Base-by-base conservation (phyloP, 2,329 filamentous ascomycete species). In the Pestalotiopsis fici region DNA sequence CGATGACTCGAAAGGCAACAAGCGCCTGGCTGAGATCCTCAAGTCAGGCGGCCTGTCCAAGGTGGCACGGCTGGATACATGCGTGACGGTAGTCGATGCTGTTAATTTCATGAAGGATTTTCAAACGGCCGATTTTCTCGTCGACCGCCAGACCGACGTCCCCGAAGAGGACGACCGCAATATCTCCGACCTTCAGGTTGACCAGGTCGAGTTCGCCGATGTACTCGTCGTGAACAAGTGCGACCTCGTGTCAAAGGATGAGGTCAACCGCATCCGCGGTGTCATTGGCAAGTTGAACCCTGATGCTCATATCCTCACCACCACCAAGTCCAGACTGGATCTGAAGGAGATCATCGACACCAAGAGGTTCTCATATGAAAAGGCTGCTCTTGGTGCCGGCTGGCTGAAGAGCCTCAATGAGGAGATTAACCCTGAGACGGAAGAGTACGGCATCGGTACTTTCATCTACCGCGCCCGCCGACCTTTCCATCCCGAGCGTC, bases 131-230 rank as follows among this genome's bases (percentile, higher is more conserved):
- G 90, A 93, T 67, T 85, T 93, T 15, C 78, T 93, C 25, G 0
- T 90, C 89, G 0, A 85, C 47, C 2, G 62, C 50, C 63, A 83
- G 13, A 84, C 90, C 4, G 88, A 91, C 31, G 87, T 90, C 1
- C 82, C 87, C 4, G 76, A 87, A 0, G 91, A 93, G 70, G 91
- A 94, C 68, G 90, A 94, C 71, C 82, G 91, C 0, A 93, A 90
- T 0, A 91, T 94, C 2, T 92, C 90, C 0, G 91, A 93, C 71
- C 83, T 94, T 0, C 91, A 93, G 85, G 90, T 92, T 0, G 91
- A 93, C 71, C 91, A 93, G 73, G 91, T 93, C 68, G 91, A 94
- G 77, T 94, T 94, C 71, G 90, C 91, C 0, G 90, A 93, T 70
- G 90, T 93, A 6, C 85, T 93, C 15, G 83, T 93, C 3, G 79